Evolutionary conservation across 2,329 filamentous ascomycete species (phyloP).

Genomic region (Penicillium sp.): DNA sequence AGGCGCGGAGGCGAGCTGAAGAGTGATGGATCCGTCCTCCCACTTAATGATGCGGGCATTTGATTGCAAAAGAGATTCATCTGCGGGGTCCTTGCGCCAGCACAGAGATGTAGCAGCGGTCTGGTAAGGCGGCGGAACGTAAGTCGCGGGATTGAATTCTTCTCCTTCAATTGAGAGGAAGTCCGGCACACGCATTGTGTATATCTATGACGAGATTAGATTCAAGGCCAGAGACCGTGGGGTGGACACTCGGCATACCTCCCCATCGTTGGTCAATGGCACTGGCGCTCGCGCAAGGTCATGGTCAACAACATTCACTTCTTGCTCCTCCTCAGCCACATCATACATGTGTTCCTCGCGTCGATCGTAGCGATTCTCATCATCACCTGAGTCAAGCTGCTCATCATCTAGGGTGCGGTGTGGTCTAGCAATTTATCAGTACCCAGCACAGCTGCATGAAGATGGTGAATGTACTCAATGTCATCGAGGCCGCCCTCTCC

Average conservation of each 20-base stretch:
- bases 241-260: constrained; percentile 28
- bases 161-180: constrained; percentile 61
- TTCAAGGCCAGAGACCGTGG: background rate
- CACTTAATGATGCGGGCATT: constrained; percentile 64
- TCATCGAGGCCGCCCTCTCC: constrained; percentile 41
- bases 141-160: constrained; percentile 58
- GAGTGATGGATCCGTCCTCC: constrained; percentile 64
- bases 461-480: constrained; percentile 27
- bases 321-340: constrained; percentile 42
- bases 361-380: constrained; percentile 55
- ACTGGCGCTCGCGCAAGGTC: constrained; percentile 55
- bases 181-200: constrained; percentile 60
- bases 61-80: constrained; percentile 57
- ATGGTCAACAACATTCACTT: constrained; percentile 53
- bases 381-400: constrained; percentile 62
- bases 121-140: constrained; percentile 59
- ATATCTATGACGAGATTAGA: constrained; percentile 44
- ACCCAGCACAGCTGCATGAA: constrained; percentile 1
- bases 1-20: constrained; percentile 62
- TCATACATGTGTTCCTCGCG: constrained; percentile 46
- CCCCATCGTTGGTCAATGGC: constrained; percentile 48
- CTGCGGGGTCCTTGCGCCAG: constrained; percentile 61
- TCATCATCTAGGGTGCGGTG: constrained; percentile 56
- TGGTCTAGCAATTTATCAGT: constrained; percentile 21
- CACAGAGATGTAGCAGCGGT: constrained; percentile 62